Base-by-base conservation (phyloP, 2,329 filamentous ascomycete genomes). In the Penicillium sp. region DNA sequence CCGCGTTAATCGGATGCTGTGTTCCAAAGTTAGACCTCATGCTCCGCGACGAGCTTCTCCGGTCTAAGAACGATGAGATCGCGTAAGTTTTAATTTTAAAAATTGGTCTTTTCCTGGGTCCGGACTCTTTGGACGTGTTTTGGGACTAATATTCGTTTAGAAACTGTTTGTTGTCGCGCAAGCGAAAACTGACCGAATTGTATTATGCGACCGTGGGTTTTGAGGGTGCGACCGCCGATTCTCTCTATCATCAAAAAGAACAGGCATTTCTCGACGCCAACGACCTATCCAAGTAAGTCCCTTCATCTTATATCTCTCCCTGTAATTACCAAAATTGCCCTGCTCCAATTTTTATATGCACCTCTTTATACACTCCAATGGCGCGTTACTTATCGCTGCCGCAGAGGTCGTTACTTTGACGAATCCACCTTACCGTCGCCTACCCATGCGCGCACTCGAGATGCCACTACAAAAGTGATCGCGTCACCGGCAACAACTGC, bases 131-230 rank as follows among this genome's bases (percentile, higher is more conserved):
- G 49, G 64, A 59, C 60, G 48, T 55, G 62, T 60, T 64, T 67
- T 60, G 40, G 27, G 64, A 70, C 73, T 75, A 61, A 76, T 65
- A 66, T 65, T 56, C 57, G 72, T 63, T 67, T 49, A 80, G 77
- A 73, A 74, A 72, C 70, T 79, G 78, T 83, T 85, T 89, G 81
- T 83, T 82, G 77, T 90, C 89, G 82, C 89, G 90, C 77, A 94
- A 95, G 85, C 87, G 90, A 76, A 95, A 95, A 82, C 83, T 96
- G 73, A 88, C 88, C 74, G 89, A 94, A 79, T 84, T 96, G 68
- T 96, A 89, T 80, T 85, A 89, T 82, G 87, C 89, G 80, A 89
- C 88, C 74, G 85, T 87, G 73, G 74, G 81, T 62, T 72, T 78
- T 65, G 67, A 71, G 64, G 69, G 68, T 67, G 75, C 76, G 68